phyloP scores from a whole-genome alignment of 108 stramenopile genomes.

The Epithemia pelagica region DNA sequence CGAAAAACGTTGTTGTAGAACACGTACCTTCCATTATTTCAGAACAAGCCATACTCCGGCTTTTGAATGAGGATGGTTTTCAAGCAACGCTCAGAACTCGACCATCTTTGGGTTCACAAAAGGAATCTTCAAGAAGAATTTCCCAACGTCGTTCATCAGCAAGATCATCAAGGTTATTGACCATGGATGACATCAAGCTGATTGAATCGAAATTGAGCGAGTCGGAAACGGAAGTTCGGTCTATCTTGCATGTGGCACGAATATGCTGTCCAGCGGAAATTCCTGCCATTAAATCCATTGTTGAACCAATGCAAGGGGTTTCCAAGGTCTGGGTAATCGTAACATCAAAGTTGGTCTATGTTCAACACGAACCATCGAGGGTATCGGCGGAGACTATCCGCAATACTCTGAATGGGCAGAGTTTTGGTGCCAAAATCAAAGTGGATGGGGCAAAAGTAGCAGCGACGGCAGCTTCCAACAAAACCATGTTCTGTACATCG shows the following conservation, averaged over 20 bases:
- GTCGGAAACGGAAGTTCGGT: slow-evolving; percentile 5
- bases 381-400: slow-evolving; percentile 21
- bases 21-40: not conserved
- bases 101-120: no score
- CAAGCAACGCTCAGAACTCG: not conserved
- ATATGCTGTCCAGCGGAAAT: slow-evolving; percentile 29
- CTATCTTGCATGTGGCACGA: slow-evolving; percentile 18
- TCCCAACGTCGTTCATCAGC: no score
- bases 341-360: slow-evolving; percentile 23
- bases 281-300: slow-evolving; percentile 15
- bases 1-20: not conserved
- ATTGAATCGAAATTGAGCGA: not conserved
- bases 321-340: slow-evolving; percentile 14
- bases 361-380: slow-evolving; percentile 30
- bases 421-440: slow-evolving; percentile 35
- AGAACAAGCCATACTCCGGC: not conserved
- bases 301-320: slow-evolving; percentile 20
- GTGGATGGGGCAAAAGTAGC: slow-evolving; percentile 24
- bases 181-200: not conserved
- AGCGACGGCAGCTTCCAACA: not conserved
- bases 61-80: not conserved
- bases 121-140: no score
- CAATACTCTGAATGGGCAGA: slow-evolving; percentile 25
- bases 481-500: not conserved
- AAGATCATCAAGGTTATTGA: no score